phyloP scores from a whole-genome alignment of 1,139 yeast genomes.

The Suhomyces taliae region DNA sequence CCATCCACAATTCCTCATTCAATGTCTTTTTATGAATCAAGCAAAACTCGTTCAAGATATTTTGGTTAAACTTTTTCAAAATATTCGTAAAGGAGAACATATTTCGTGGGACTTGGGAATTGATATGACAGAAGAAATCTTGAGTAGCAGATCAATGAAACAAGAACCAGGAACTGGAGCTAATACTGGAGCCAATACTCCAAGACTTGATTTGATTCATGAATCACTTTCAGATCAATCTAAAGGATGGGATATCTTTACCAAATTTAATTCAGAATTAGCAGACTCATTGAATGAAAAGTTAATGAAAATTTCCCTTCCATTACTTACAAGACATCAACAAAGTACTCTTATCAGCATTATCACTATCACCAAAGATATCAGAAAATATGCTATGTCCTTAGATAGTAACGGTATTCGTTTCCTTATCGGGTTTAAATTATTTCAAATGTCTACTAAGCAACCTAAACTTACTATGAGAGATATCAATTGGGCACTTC shows the following conservation, averaged over 20 bases:
- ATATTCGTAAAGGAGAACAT: slow-evolving; percentile 41
- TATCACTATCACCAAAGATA: slow-evolving; percentile 59
- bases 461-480: slow-evolving; percentile 61
- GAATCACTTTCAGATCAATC: neutral
- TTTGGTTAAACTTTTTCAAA: slow-evolving; percentile 51
- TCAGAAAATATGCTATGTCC: slow-evolving; percentile 46
- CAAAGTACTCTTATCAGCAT: slow-evolving; percentile 79
- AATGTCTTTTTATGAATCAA: slow-evolving; percentile 67
- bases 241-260: slow-evolving; percentile 27
- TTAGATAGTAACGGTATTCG: slow-evolving; percentile 74
- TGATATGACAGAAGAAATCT: slow-evolving; percentile 23
- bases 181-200: slow-evolving; percentile 7
- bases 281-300: slow-evolving; percentile 56
- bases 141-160: slow-evolving; percentile 2
- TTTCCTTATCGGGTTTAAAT: slow-evolving; percentile 69
- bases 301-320: slow-evolving; percentile 65
- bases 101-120: slow-evolving; percentile 40
- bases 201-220: slow-evolving; percentile 2
- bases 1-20: slow-evolving; percentile 89
- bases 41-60: slow-evolving; percentile 57
- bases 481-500: slow-evolving; percentile 86
- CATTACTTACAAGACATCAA: slow-evolving; percentile 86
- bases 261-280: slow-evolving; percentile 43
- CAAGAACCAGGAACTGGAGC: slow-evolving; percentile 1
- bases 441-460: slow-evolving; percentile 54